phyloP scores from a whole-genome alignment of 2,329 filamentous ascomycete genomes.

The Fusarium drepaniforme region DNA sequence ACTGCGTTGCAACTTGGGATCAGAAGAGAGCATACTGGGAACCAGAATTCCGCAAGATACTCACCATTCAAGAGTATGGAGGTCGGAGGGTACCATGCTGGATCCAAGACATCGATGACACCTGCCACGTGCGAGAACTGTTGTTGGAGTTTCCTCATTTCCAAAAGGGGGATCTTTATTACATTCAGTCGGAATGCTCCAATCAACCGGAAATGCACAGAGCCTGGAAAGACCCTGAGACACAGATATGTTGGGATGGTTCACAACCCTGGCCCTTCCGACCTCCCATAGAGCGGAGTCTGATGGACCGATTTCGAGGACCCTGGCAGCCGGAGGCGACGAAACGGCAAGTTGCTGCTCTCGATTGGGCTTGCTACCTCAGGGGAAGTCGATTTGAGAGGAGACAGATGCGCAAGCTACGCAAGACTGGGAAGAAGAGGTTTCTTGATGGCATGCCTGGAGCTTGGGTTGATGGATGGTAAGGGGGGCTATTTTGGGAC shows the following conservation, averaged over 20 bases:
- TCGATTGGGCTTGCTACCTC: neutral
- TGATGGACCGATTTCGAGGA: too few relatives aligned
- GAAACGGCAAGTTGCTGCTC: neutral
- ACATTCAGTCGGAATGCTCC: too few relatives aligned
- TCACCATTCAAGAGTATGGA: neutral
- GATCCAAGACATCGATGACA: neutral
- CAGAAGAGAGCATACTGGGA: too few relatives aligned
- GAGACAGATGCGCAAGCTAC: neutral
- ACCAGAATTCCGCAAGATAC: too few relatives aligned
- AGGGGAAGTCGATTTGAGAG: conserved; percentile 3
- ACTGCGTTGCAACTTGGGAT: neutral
- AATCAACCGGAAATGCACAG: too few relatives aligned
- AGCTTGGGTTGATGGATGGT: too few relatives aligned
- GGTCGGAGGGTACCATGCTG: conserved; percentile 1
- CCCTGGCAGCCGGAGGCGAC: neutral
- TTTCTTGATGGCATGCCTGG: too few relatives aligned
- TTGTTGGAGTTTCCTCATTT: neutral
- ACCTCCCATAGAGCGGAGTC: neutral
- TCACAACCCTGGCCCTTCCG: neutral
- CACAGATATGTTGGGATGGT: neutral
- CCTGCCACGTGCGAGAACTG: neutral
- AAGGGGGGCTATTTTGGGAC: too few relatives aligned
- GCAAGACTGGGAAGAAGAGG: neutral
- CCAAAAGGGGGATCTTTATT: too few relatives aligned
- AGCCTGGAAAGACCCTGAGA: neutral